Evolutionary conservation across 2,329 filamentous ascomycete genomes (phyloP).

Genomic region (Claviceps maximensis): DNA sequence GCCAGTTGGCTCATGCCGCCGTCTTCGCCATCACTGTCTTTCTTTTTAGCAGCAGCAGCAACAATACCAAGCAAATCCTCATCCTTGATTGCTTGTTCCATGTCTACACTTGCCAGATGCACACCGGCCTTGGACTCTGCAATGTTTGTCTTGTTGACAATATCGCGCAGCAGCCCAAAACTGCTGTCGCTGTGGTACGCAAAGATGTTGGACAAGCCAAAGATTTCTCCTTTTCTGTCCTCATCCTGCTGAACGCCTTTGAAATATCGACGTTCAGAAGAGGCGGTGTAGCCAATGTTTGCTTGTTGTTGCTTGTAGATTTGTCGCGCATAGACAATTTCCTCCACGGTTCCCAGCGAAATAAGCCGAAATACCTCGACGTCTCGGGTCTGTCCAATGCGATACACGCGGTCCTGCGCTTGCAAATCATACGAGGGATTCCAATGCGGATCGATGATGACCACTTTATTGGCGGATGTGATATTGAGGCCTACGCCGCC

Average conservation of each 20-base stretch:
- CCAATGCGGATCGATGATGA: conserved; percentile 95
- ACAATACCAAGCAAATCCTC: conserved; percentile 31
- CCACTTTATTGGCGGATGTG: conserved; percentile 94
- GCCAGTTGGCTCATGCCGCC: conserved; percentile 63
- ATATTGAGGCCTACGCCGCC: conserved; percentile 94
- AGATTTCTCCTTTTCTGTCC: conserved; percentile 81
- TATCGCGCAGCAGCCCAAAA: conserved; percentile 75
- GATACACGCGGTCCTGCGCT: conserved; percentile 89
- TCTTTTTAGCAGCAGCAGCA: conserved; percentile 32
- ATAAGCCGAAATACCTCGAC: conserved; percentile 93
- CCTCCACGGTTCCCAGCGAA: conserved; percentile 84
- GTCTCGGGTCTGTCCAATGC: conserved; percentile 83
- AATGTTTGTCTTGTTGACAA: conserved; percentile 96
- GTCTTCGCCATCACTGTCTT: conserved; percentile 43
- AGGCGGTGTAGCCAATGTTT: conserved; percentile 92
- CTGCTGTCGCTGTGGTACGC: conserved; percentile 64
- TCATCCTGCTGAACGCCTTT: conserved; percentile 79
- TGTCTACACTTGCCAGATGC: conserved; percentile 61
- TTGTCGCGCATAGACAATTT: conserved; percentile 91
- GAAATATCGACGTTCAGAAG: conserved; percentile 86
- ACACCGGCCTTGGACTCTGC: conserved; percentile 85
- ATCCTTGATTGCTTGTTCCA: conserved; percentile 46
- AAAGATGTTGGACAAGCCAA: conserved; percentile 79
- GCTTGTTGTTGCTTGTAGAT: conserved; percentile 99
- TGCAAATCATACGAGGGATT: conserved; percentile 91